These are phyloP conservation scores for Paecilomyces niveus DNA, from an alignment of 2,329 filamentous ascomycete species.

Conservation along the genomic window DNA sequence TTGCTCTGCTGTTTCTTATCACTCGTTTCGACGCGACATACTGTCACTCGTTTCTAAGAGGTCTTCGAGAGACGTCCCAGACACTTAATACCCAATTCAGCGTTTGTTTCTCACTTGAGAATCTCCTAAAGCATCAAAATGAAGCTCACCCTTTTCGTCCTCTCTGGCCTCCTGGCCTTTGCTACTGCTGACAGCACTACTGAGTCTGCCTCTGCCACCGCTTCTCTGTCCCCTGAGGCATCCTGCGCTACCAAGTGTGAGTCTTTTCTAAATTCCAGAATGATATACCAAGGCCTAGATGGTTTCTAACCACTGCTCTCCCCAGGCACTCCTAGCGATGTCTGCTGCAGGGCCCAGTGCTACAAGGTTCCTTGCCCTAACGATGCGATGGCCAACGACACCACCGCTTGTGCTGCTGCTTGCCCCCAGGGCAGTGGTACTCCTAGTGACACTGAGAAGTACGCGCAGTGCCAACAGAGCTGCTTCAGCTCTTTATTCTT, in stretches of 20 bases:
- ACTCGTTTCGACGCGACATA: background rate
- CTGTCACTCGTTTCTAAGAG: background rate
- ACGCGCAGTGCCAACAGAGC: conserved; percentile 40
- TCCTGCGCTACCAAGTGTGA: conserved; percentile 32
- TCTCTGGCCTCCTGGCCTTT: conserved; percentile 39
- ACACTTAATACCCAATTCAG: background rate
- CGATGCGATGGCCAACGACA: conserved; percentile 43
- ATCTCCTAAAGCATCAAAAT: conserved; percentile 17
- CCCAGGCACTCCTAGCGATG: conserved; percentile 36
- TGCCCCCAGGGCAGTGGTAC: conserved; percentile 49
- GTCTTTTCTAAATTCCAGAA: conserved; percentile 4
- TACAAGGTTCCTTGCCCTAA: conserved; percentile 46
- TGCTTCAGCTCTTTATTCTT: conserved; percentile 47
- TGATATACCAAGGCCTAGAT: background rate
- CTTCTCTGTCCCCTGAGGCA: conserved; percentile 25
- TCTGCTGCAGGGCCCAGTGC: conserved; percentile 47
- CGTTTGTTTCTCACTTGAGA: background rate
- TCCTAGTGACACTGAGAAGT: conserved; percentile 38
- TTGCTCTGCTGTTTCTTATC: background rate
- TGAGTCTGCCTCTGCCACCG: conserved; percentile 18
- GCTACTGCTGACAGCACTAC: conserved; percentile 29
- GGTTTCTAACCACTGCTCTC: background rate
- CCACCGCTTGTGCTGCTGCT: conserved; percentile 44
- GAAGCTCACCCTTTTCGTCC: conserved; percentile 37
- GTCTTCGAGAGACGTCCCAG: background rate